Conservation (phyloP, 768 basidiomycete species). For the Pseudohyphozyma bogoriensis region DNA sequence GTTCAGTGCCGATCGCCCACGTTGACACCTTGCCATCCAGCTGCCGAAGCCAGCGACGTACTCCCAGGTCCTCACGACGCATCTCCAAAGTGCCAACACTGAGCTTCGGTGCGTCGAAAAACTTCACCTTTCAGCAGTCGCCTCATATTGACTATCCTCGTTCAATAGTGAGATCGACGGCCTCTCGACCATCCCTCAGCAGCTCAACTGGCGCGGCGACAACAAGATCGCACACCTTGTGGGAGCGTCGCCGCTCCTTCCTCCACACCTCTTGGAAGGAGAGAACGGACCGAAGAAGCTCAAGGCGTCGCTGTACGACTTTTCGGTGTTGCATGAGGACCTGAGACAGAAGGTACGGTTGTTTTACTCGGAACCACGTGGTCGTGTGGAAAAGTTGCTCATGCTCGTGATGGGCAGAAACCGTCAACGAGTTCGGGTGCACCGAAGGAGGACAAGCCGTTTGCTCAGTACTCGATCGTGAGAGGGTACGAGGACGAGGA, state of each 20-base stretch:
- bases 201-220: constrained; percentile 26
- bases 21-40: background rate
- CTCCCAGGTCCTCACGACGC: constrained; percentile 2
- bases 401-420: background rate
- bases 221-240: constrained; percentile 13
- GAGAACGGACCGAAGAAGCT: background rate
- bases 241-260: background rate
- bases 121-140: too few species aligned
- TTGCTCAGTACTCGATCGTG: constrained; percentile 16
- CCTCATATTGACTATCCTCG: background rate
- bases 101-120: constrained; percentile 15
- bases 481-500: constrained; percentile 22
- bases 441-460: background rate
- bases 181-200: constrained; percentile 3
- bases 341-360: background rate
- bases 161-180: constrained; percentile 8
- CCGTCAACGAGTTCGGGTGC: background rate
- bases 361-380: too few species aligned
- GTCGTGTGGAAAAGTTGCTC: too few species aligned
- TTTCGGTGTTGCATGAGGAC: background rate
- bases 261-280: background rate
- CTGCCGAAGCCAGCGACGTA: constrained; percentile 5
- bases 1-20: background rate
- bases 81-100: constrained; percentile 12
- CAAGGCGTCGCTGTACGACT: background rate